phyloP scores from a whole-genome alignment of 345 rosid genomes.

The Melaleuca alternifolia region DNA sequence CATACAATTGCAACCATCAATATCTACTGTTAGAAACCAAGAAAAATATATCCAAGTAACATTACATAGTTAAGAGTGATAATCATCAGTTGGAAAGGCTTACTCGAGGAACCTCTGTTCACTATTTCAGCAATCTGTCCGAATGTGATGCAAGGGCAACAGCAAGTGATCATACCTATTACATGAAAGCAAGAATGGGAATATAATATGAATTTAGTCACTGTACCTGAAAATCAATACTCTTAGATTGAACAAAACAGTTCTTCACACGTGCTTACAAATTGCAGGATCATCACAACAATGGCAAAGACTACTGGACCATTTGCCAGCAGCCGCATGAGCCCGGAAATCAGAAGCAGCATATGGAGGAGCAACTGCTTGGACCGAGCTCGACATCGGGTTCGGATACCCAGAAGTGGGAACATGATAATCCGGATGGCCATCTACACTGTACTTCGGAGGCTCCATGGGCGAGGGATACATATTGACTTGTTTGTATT shows the following conservation, averaged over 20 bases:
- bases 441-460: neutral
- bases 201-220: neutral
- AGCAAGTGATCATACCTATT: slow-evolving; percentile 19
- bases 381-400: slow-evolving; percentile 6
- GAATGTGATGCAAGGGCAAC: slow-evolving; percentile 40
- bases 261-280: neutral
- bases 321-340: neutral
- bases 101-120: slow-evolving; percentile 27
- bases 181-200: neutral
- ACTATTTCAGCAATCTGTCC: slow-evolving; percentile 40
- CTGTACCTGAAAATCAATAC: neutral
- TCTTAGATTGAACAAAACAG: neutral
- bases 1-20: neutral
- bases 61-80: neutral
- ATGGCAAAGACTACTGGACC: slow-evolving; percentile 43
- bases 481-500: neutral
- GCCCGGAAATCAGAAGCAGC: neutral
- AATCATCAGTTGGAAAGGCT: neutral
- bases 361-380: slow-evolving; percentile 1
- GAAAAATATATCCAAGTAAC: neutral
- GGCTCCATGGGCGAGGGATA: neutral
- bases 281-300: slow-evolving; percentile 38
- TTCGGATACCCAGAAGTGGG: slow-evolving; percentile 7
- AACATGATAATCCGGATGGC: neutral
- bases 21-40: neutral